Conservation (phyloP, 331 rosid genomes). For the Quercus lobata region DNA sequence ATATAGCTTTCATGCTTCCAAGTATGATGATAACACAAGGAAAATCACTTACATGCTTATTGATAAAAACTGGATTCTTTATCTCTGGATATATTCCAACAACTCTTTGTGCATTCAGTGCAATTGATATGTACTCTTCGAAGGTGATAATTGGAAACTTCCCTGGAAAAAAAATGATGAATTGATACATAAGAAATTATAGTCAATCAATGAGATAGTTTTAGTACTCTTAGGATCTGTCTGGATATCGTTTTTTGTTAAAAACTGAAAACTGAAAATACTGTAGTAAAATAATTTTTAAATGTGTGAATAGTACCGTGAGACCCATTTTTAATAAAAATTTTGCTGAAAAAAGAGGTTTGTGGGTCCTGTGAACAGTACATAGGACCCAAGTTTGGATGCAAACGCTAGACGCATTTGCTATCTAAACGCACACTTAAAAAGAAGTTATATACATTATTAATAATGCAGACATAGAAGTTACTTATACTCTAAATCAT, state of each 20-base stretch:
- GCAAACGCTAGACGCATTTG: no score
- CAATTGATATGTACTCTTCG: slow-evolving; percentile 83
- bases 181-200: neutral
- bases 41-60: slow-evolving; percentile 68
- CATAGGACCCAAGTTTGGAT: fast-evolving
- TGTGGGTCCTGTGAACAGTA: fast-evolving
- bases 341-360: no score
- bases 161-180: slow-evolving; percentile 45
- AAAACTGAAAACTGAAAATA: no score
- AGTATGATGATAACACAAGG: neutral
- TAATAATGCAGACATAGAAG: neutral
- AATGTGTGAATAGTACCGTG: fast-evolving
- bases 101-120: slow-evolving; percentile 75
- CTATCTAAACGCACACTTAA: no score
- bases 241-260: fast-evolving
- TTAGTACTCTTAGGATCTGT: neutral
- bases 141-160: slow-evolving; percentile 72
- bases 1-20: no score
- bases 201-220: neutral
- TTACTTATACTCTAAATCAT: no score
- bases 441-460: neutral
- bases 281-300: no score
- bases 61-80: slow-evolving; percentile 74
- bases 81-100: slow-evolving; percentile 99
- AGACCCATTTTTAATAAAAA: no score